Evolutionary conservation across 2,329 filamentous ascomycete species (phyloP).

Genomic region (Aspergillus piperis): DNA sequence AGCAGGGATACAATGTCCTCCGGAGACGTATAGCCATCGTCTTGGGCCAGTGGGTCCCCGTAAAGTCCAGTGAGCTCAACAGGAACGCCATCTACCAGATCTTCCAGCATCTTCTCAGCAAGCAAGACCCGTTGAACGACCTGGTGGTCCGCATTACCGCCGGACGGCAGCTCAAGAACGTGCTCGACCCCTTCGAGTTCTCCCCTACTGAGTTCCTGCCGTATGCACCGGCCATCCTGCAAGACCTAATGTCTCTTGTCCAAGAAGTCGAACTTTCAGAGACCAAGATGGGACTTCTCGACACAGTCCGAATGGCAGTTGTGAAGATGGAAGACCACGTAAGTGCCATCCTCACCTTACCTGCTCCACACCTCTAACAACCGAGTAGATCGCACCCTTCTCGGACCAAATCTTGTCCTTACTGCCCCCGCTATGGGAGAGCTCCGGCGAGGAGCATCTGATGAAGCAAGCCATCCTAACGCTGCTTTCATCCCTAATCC

Average conservation of each 20-base stretch:
- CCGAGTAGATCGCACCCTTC: conserved; percentile 57
- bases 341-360: conserved; percentile 22
- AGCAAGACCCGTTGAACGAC: conserved; percentile 77
- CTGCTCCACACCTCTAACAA: background rate
- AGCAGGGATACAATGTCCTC: conserved; percentile 73
- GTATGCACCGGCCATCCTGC: conserved; percentile 72
- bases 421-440: conserved; percentile 80
- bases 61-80: conserved; percentile 70
- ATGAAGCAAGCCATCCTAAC: conserved; percentile 92
- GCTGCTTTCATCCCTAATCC: conserved; percentile 80
- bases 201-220: conserved; percentile 71
- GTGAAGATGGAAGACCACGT: conserved; percentile 76
- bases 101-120: conserved; percentile 81
- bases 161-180: conserved; percentile 75
- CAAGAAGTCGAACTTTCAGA: conserved; percentile 78
- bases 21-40: conserved; percentile 86
- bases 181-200: conserved; percentile 86
- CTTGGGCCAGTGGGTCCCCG: conserved; percentile 83
- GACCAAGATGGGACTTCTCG: conserved; percentile 85
- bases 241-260: conserved; percentile 73
- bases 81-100: conserved; percentile 80
- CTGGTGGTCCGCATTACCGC: conserved; percentile 89
- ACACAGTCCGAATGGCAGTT: conserved; percentile 80
- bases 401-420: conserved; percentile 80
- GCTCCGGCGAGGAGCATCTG: conserved; percentile 81